These are phyloP conservation scores for Yarrowia galli DNA, from an alignment of 1,139 yeast genomes.

Conservation along the genomic window DNA sequence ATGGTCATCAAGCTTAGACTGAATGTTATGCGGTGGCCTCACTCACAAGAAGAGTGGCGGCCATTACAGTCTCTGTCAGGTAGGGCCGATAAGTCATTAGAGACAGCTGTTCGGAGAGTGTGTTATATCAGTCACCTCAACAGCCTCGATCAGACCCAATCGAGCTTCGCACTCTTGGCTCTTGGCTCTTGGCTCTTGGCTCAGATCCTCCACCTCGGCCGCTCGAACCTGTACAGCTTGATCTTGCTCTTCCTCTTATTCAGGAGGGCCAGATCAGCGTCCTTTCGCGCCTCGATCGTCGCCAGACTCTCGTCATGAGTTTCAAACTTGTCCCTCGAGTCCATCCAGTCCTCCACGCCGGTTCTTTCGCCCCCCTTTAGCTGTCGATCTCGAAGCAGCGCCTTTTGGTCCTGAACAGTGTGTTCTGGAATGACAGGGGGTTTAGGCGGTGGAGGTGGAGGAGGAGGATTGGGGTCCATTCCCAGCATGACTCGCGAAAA, in stretches of 20 bases:
- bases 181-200: too few relatives aligned
- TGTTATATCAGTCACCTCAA: too few relatives aligned
- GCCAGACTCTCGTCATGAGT: not conserved
- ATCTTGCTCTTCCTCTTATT: not conserved
- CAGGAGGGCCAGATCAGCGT: not conserved
- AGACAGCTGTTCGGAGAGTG: too few relatives aligned
- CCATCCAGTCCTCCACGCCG: not conserved
- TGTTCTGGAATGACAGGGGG: not conserved
- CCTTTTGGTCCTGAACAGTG: slow-evolving; percentile 12
- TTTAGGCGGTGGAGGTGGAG: slow-evolving; percentile 10
- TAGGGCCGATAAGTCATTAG: too few relatives aligned
- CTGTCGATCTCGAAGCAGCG: not conserved
- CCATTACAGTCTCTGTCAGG: too few relatives aligned
- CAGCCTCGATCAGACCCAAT: too few relatives aligned
- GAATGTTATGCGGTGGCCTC: too few relatives aligned
- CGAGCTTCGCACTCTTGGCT: too few relatives aligned
- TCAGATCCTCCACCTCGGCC: slow-evolving; percentile 14
- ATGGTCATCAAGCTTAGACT: too few relatives aligned
- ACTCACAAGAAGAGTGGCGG: too few relatives aligned
- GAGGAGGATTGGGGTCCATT: slow-evolving; percentile 19
- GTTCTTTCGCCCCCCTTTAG: slow-evolving; percentile 7
- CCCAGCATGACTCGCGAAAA: slow-evolving; percentile 17
- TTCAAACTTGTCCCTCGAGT: not conserved
- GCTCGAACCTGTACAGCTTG: slow-evolving; percentile 12
- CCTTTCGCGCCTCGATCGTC: slow-evolving; percentile 3